phyloP scores from a whole-genome alignment of 495 filamentous ascomycete genomes.

The Penicillium egyptiacum region DNA sequence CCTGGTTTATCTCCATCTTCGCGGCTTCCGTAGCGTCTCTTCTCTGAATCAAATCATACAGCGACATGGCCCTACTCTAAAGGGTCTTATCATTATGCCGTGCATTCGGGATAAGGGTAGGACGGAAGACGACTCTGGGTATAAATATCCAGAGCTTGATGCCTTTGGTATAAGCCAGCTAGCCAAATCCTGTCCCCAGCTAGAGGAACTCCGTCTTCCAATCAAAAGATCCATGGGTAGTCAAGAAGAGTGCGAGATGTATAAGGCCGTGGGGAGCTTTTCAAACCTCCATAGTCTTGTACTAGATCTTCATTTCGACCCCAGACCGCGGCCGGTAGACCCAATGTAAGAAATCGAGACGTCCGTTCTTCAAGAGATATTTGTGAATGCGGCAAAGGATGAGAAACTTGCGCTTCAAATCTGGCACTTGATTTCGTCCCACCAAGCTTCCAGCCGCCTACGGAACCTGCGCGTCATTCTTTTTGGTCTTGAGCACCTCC shows the following conservation, averaged over 20 bases:
- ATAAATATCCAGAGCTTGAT: not conserved
- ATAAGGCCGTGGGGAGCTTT: not conserved
- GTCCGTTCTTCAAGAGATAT: not conserved
- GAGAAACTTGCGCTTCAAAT: slow-evolving; percentile 11
- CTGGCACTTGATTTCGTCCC: slow-evolving; percentile 8
- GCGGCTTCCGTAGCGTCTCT: not conserved
- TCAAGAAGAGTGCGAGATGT: not conserved
- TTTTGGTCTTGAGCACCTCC: not conserved
- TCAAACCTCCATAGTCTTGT: not conserved
- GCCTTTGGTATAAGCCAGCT: not conserved
- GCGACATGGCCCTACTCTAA: slow-evolving; percentile 16
- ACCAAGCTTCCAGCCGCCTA: not conserved
- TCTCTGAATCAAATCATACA: slow-evolving; percentile 10
- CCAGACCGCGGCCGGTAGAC: not conserved
- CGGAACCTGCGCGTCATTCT: not conserved
- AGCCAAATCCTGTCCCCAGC: not conserved
- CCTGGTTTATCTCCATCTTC: slow-evolving; percentile 11
- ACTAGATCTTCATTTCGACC: slow-evolving; percentile 6
- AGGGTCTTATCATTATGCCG: slow-evolving; percentile 14
- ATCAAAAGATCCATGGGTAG: not conserved
- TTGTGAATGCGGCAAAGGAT: slow-evolving; percentile 12
- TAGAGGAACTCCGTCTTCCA: not conserved
- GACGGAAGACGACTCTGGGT: too few relatives aligned
- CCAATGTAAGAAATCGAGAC: not conserved
- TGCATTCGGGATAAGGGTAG: not conserved